Evolutionary conservation across 192 early-diverging fungal genomes (phyloP), one percentile per base, ranked within the genome.

Genomic region (Thamnidium elegans): DNA sequence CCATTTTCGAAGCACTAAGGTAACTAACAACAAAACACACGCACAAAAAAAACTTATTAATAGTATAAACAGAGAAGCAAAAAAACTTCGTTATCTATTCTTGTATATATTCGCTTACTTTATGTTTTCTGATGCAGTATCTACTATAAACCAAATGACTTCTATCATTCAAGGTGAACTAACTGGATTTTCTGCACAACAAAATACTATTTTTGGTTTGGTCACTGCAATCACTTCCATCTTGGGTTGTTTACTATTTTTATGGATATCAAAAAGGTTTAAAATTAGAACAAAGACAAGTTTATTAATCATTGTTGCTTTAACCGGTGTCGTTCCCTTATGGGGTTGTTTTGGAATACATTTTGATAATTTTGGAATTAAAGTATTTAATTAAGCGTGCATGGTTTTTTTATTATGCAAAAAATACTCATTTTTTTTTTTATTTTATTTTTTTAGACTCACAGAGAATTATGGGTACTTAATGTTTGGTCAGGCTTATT

Each of bases 401-500:
- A 3, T 26, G 26, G 1, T 26, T 26, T 3, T 26, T 30, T 47
- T 60, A 26, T 4, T 17, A 46, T 21, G 72, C 31, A 34, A 55
- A 32, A 9, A 55, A 34, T 34, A 55, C 4, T 15, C n/a, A 17
- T 32, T n/a, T 17, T 14, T 7, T 9, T 20, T 36, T 34, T 21
- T 9, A 51, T 30, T 65, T n/a, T n/a, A n/a, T n/a, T n/a, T n/a
- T 23, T 19, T 23, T 19, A 66, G 23, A 64, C 73, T 58, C 67
- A 61, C 17, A 52, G 72, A 50, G 90, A 92, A 71, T 66, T 91
- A 44, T 90, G 80, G 76, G 56, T 82, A 36, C 53, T 85, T 7
- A 76, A 75, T 34, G 72, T 79, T 14, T 85, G 80, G 58, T 83
- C 82, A 32, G 90, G 90, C 3, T 63, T 92, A 9, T 73, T 89